phyloP scores from a whole-genome alignment of 345 rosid genomes.

The Clausena lansium region DNA sequence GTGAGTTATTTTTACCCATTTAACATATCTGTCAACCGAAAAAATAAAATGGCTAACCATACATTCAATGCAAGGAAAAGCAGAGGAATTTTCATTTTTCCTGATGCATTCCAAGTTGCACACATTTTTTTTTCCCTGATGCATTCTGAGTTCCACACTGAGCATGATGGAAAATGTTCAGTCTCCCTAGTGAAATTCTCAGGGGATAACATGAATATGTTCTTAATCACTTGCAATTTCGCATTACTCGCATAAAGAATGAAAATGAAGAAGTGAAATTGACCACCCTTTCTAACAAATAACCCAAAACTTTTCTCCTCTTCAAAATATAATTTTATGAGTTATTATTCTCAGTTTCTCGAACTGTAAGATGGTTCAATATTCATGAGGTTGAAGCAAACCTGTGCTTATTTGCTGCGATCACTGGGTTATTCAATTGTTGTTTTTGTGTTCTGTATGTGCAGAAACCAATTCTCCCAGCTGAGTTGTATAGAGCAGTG shows the following conservation, averaged over 20 bases:
- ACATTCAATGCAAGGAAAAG: not conserved
- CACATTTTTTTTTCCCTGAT: not conserved
- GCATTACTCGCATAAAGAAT: not conserved
- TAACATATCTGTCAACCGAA: not conserved
- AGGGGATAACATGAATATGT: not conserved
- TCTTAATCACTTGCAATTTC: not conserved
- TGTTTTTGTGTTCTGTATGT: constrained; percentile 5
- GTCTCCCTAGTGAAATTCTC: not conserved
- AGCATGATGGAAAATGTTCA: not conserved
- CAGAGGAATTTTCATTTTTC: too few relatives aligned
- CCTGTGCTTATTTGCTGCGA: not conserved
- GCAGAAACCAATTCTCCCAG: constrained; percentile 87
- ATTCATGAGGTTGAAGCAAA: constrained; percentile 13
- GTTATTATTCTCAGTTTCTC: not conserved
- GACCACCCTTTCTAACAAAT: not conserved
- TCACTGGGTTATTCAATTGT: constrained; percentile 7
- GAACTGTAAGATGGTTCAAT: not conserved
- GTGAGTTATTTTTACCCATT: constrained; percentile 36
- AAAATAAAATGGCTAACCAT: too few relatives aligned
- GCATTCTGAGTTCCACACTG: not conserved
- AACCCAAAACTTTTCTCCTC: not conserved
- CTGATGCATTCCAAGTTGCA: not conserved
- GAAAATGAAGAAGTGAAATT: not conserved
- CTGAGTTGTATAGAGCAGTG: constrained; percentile 72
- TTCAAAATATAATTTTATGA: constrained; percentile 1